These are phyloP conservation scores for Pythium scleroteichum DNA, from an alignment of 352 stramenopile species.

Conservation along the genomic window DNA sequence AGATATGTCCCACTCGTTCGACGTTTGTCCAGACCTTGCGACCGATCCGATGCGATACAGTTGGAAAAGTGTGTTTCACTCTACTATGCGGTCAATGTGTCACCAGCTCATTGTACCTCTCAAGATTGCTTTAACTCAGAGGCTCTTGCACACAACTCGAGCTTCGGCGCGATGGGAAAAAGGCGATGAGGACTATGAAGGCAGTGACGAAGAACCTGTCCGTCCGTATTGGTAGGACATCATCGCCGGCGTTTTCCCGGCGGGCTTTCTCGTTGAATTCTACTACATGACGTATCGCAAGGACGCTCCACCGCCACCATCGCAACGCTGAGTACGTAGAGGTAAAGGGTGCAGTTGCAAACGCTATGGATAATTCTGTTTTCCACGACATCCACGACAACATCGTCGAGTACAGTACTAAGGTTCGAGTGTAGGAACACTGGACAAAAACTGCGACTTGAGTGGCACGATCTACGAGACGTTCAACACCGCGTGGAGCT, in stretches of 20 bases:
- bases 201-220: no score
- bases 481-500: constrained; percentile 49
- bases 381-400: no score
- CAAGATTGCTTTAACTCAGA: neutral
- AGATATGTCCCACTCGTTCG: constrained; percentile 13
- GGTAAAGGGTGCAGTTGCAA: no score
- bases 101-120: constrained; percentile 1
- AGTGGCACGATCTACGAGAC: neutral
- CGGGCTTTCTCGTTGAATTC: constrained; percentile 13
- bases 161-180: neutral
- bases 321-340: no score
- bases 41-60: neutral
- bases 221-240: constrained; percentile 2
- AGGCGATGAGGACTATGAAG: no score
- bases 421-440: neutral
- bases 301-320: neutral
- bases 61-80: constrained; percentile 9
- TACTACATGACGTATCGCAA: constrained; percentile 9
- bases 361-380: no score
- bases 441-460: neutral
- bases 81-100: constrained; percentile 8
- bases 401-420: no score
- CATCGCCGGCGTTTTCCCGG: neutral
- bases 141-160: neutral
- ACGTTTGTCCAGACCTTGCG: neutral